These are phyloP conservation scores for Pichia gijzeniarum DNA, from an alignment of 805 yeast genomes.

Conservation along the genomic window DNA sequence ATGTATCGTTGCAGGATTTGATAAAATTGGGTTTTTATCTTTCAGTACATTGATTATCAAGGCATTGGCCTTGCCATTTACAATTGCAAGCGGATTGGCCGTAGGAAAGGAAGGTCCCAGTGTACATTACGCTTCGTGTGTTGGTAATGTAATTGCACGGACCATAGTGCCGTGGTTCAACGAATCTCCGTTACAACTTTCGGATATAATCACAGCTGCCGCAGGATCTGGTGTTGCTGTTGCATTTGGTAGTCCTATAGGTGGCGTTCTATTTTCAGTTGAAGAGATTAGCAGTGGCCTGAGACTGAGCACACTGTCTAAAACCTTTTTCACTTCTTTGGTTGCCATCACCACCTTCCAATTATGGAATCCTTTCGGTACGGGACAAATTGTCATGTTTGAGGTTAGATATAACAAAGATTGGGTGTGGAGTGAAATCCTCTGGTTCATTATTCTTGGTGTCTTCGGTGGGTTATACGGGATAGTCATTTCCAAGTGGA, in stretches of 20 bases:
- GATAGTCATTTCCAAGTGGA: constrained; percentile 63
- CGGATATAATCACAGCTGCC: constrained; percentile 77
- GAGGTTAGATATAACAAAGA: constrained; percentile 81
- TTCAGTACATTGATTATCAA: constrained; percentile 69
- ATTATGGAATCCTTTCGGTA: constrained; percentile 82
- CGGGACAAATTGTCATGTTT: constrained; percentile 90
- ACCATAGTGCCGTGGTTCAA: constrained; percentile 37
- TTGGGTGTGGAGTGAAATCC: constrained; percentile 85
- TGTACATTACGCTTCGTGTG: constrained; percentile 96
- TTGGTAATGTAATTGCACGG: constrained; percentile 73
- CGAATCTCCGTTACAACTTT: constrained; percentile 36
- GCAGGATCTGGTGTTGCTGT: constrained; percentile 99
- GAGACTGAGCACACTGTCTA: constrained; percentile 78
- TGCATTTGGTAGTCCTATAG: constrained; percentile 95
- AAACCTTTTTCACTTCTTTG: constrained; percentile 83
- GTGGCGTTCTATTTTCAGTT: constrained; percentile 88
- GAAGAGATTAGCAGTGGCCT: constrained; percentile 83
- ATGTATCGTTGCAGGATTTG: constrained; percentile 87
- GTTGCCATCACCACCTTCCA: constrained; percentile 81
- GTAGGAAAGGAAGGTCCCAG: constrained; percentile 98
- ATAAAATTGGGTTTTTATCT: constrained; percentile 68
- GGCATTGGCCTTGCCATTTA: constrained; percentile 75
- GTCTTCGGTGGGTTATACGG: constrained; percentile 92
- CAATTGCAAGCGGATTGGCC: constrained; percentile 87
- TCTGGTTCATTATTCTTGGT: constrained; percentile 73